phyloP scores from a whole-genome alignment of 2,329 filamentous ascomycete species.

The Lecanicillium sp. region DNA sequence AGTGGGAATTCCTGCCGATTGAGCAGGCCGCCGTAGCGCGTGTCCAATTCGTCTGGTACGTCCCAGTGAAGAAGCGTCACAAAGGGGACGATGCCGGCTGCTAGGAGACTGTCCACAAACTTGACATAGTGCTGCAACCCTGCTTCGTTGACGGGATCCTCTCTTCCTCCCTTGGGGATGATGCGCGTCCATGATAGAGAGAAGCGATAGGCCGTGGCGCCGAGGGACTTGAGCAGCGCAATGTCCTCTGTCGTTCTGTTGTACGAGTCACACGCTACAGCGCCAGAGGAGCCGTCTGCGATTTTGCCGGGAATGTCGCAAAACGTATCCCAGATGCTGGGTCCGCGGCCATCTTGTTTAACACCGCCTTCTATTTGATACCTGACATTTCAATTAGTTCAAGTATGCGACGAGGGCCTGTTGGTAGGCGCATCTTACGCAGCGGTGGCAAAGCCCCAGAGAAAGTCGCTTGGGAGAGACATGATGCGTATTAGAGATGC shows the following conservation, averaged over 20 bases:
- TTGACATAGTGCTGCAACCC: slow-evolving; percentile 72
- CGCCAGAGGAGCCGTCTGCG: slow-evolving; percentile 66
- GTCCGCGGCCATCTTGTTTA: slow-evolving; percentile 67
- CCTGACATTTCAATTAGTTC: slow-evolving; percentile 34
- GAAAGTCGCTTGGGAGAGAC: slow-evolving; percentile 55
- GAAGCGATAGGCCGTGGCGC: slow-evolving; percentile 72
- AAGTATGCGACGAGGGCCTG: not conserved
- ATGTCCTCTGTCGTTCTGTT: slow-evolving; percentile 72
- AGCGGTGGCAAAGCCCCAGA: slow-evolving; percentile 68
- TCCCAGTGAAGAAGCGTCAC: slow-evolving; percentile 88
- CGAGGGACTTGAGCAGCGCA: slow-evolving; percentile 63
- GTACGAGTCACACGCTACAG: slow-evolving; percentile 80
- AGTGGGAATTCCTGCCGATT: slow-evolving; percentile 76
- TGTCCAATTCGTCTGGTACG: slow-evolving; percentile 67
- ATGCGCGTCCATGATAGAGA: slow-evolving; percentile 79
- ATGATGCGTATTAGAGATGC: too few relatives aligned
- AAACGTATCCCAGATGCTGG: slow-evolving; percentile 89
- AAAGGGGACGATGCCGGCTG: slow-evolving; percentile 68
- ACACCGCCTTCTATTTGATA: slow-evolving; percentile 81
- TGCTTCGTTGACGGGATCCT: slow-evolving; percentile 71
- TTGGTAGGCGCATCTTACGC: slow-evolving; percentile 33
- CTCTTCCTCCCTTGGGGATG: slow-evolving; percentile 75
- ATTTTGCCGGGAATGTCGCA: slow-evolving; percentile 75
- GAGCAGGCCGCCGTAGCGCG: slow-evolving; percentile 72
- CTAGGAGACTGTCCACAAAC: slow-evolving; percentile 70